These are phyloP conservation scores for Plenodomus biglobosus DNA, from an alignment of 2,329 filamentous ascomycete genomes.

Conservation along the genomic window DNA sequence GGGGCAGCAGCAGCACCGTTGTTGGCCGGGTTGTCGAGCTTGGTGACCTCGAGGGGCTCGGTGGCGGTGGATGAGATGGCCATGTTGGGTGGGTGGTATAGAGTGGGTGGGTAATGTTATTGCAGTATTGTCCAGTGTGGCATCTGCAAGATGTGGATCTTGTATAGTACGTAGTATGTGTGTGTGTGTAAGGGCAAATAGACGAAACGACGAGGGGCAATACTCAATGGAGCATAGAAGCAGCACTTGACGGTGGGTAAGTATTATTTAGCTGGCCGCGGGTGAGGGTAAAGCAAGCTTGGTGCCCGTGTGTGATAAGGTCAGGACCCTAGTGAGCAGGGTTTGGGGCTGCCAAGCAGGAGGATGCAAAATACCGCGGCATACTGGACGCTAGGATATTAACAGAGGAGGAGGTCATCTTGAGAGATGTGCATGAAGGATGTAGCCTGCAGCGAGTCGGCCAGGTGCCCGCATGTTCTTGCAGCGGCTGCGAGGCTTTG, in stretches of 20 bases:
- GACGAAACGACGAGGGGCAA: slow-evolving; percentile 40
- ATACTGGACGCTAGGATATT: slow-evolving; percentile 37
- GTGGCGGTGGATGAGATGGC: slow-evolving; percentile 38
- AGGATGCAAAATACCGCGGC: slow-evolving; percentile 38
- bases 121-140: slow-evolving; percentile 29
- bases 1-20: slow-evolving; percentile 38
- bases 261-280: slow-evolving; percentile 43
- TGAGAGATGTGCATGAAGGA: slow-evolving; percentile 34
- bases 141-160: slow-evolving; percentile 37
- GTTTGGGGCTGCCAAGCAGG: slow-evolving; percentile 33
- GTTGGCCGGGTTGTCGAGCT: slow-evolving; percentile 33
- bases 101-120: slow-evolving; percentile 21
- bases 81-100: slow-evolving; percentile 29
- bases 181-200: slow-evolving; percentile 39
- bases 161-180: too few relatives aligned
- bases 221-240: slow-evolving; percentile 43
- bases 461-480: slow-evolving; percentile 40
- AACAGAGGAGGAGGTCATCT: slow-evolving; percentile 34
- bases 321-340: slow-evolving; percentile 33
- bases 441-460: slow-evolving; percentile 35
- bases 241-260: slow-evolving; percentile 42
- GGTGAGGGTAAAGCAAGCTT: slow-evolving; percentile 35
- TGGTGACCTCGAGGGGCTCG: slow-evolving; percentile 39
- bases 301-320: slow-evolving; percentile 44
- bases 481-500: slow-evolving; percentile 37